phyloP scores from a whole-genome alignment of 495 filamentous ascomycete genomes.

The Aspergillus asperescens region DNA sequence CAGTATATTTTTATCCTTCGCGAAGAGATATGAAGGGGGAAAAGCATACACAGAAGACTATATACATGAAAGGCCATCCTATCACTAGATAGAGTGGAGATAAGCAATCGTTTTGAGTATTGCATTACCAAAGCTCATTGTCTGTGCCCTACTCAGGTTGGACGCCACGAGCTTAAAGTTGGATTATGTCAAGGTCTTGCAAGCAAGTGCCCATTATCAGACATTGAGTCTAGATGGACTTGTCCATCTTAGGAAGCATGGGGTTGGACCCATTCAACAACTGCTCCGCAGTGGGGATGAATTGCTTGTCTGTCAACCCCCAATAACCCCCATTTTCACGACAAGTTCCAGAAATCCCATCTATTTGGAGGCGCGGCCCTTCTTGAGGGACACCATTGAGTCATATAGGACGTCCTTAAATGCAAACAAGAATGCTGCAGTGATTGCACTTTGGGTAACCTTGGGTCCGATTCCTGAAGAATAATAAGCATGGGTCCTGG shows the following conservation, averaged over 20 bases:
- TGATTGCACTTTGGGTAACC: slow-evolving; percentile 92
- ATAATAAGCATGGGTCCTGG: slow-evolving; percentile 11
- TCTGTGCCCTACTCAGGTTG: too few relatives aligned
- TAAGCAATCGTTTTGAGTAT: too few relatives aligned
- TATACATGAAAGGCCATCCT: too few relatives aligned
- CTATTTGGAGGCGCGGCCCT: slow-evolving; percentile 38
- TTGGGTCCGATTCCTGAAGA: slow-evolving; percentile 81
- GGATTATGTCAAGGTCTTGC: too few relatives aligned
- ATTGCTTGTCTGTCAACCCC: too few relatives aligned
- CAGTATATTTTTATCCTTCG: too few relatives aligned
- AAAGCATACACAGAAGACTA: too few relatives aligned
- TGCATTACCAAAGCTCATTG: too few relatives aligned
- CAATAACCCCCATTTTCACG: background rate
- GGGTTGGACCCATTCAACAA: background rate
- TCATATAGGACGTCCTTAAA: slow-evolving; percentile 90
- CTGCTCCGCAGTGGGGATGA: background rate
- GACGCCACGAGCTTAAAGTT: too few relatives aligned
- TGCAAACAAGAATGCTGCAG: slow-evolving; percentile 92
- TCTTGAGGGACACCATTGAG: slow-evolving; percentile 51
- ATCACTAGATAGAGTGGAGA: too few relatives aligned
- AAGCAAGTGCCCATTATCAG: too few relatives aligned
- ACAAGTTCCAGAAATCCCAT: background rate
- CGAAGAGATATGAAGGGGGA: too few relatives aligned
- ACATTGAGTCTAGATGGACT: background rate
- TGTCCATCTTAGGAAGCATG: background rate